phyloP scores from a whole-genome alignment of 78 protist species.

The Parvularia atlantis region DNA sequence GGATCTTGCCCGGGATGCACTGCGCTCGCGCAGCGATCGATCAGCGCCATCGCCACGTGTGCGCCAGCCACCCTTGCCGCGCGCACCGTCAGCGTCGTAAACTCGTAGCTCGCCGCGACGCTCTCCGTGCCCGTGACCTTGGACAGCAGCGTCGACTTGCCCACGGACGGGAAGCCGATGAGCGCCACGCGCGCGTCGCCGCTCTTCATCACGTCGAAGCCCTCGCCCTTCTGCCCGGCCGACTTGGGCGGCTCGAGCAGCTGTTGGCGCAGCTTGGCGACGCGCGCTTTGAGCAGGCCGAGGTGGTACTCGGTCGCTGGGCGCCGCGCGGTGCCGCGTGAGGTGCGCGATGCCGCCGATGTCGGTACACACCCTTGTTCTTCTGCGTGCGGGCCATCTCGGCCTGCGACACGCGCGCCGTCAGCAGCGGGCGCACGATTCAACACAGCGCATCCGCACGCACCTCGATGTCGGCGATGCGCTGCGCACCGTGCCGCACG shows the following conservation, averaged over 20 bases:
- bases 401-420: too few relatives aligned
- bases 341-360: conserved; percentile 1
- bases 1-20: conserved; percentile 88
- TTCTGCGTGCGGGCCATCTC: conserved; percentile 93
- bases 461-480: too few relatives aligned
- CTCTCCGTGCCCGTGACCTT: conserved; percentile 63
- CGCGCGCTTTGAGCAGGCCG: conserved; percentile 81
- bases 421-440: too few relatives aligned
- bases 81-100: conserved; percentile 99
- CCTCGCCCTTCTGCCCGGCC: conserved; percentile 60
- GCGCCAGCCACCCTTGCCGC: too few relatives aligned
- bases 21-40: too few relatives aligned
- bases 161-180: conserved; percentile 98
- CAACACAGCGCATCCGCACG: too few relatives aligned
- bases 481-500: too few relatives aligned
- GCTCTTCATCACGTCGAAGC: conserved; percentile 86
- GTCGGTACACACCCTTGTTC: conserved; percentile 88
- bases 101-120: conserved; percentile 92
- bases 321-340: too few relatives aligned
- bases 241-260: conserved; percentile 28
- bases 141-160: conserved; percentile 93
- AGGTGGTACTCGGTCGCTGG: conserved; percentile 21
- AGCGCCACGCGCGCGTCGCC: conserved; percentile 82
- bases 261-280: conserved; percentile 75
- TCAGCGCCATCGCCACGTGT: too few relatives aligned